phyloP scores from a whole-genome alignment of 768 basidiomycete genomes.

The Steccherinum ochraceum region DNA sequence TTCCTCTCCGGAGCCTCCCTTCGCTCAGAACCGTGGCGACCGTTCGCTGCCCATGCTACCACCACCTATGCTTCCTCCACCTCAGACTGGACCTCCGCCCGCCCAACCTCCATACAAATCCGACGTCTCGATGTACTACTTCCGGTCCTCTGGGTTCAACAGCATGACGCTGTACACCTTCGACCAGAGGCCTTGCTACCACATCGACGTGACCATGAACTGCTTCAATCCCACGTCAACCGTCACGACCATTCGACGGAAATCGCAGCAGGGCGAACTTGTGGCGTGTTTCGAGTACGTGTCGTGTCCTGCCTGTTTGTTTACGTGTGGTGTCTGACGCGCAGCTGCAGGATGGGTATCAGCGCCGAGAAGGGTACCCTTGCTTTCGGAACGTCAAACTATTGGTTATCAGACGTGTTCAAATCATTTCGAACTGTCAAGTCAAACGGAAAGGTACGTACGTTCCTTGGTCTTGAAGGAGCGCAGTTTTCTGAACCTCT shows the following conservation, averaged over 20 bases:
- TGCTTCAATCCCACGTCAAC: conserved; percentile 9
- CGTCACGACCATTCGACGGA: conserved; percentile 7
- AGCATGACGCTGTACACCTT: not conserved
- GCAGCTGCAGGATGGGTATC: not conserved
- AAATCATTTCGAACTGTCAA: conserved; percentile 9
- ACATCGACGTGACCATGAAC: conserved; percentile 8
- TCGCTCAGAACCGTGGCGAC: no score
- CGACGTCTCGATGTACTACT: not conserved
- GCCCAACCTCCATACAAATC: no score
- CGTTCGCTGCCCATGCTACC: no score
- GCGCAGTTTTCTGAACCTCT: no score
- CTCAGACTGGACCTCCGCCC: no score
- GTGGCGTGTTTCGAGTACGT: conserved; percentile 11
- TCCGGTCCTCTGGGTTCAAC: not conserved
- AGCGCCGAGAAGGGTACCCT: not conserved
- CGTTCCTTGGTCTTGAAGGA: no score
- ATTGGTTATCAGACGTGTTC: conserved; percentile 7
- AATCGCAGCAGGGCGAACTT: not conserved
- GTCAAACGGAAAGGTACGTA: conserved; percentile 5
- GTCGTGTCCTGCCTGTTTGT: no score
- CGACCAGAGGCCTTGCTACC: conserved; percentile 6
- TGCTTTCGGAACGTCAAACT: not conserved
- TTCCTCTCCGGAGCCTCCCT: no score
- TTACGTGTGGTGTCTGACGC: no score
- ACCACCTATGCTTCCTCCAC: no score